Percentiles rank a stretch among this genome's conserved stretches.
These are phyloP conservation scores for Balakata baccata DNA, from an alignment of 345 rosid genomes.

Conservation along the genomic window DNA sequence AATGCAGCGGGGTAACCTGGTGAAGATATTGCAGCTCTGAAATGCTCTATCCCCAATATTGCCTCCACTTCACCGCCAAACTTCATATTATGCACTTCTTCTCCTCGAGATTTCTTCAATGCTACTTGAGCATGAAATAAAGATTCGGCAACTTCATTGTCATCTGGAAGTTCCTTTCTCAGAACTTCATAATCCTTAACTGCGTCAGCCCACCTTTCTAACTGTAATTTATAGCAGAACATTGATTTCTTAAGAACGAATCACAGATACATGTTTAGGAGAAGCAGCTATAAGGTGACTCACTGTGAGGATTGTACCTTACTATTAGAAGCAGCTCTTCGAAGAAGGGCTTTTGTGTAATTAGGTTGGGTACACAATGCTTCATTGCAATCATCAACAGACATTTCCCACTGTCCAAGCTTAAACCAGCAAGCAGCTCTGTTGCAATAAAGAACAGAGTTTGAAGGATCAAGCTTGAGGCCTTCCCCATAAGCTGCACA, in stretches of 20 bases:
- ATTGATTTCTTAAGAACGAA: not conserved
- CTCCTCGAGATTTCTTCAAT: constrained; percentile 86
- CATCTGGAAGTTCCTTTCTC: constrained; percentile 72
- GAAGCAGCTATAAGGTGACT: constrained; percentile 4
- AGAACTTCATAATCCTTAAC: constrained; percentile 81
- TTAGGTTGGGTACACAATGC: constrained; percentile 68
- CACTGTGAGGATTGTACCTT: constrained; percentile 45
- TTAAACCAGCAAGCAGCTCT: constrained; percentile 95
- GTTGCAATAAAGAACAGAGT: constrained; percentile 68
- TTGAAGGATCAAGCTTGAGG: constrained; percentile 75
- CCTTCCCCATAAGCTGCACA: constrained; percentile 87
- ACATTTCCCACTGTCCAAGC: constrained; percentile 77
- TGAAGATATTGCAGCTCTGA: constrained; percentile 70
- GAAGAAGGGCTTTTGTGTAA: constrained; percentile 72
- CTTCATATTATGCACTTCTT: constrained; percentile 84
- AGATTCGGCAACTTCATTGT: constrained; percentile 80
- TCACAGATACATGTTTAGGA: not conserved
- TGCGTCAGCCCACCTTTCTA: constrained; percentile 87
- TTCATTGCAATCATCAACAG: constrained; percentile 75
- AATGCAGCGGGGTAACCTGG: constrained; percentile 47
- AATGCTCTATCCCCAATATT: constrained; percentile 64
- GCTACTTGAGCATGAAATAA: constrained; percentile 93
- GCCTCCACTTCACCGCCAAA: constrained; percentile 95
- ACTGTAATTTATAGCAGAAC: constrained; percentile 35
- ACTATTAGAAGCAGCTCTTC: constrained; percentile 80